Conservation (phyloP, 345 rosid genomes). For the Eucalyptus rudis region DNA sequence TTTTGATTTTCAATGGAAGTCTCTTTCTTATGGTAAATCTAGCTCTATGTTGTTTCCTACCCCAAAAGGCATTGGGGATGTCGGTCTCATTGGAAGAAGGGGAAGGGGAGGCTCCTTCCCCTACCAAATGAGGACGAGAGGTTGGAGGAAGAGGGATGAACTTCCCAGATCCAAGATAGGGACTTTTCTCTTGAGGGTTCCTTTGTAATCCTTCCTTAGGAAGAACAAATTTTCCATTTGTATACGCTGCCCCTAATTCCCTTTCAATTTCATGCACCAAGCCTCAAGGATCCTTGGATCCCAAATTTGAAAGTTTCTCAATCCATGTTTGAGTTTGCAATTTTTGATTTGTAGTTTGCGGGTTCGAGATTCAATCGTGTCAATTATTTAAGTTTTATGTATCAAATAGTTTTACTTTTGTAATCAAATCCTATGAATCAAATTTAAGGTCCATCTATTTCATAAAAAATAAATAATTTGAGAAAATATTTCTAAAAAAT, state of each 20-base stretch:
- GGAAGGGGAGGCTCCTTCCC: neutral
- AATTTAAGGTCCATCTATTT: fast-evolving
- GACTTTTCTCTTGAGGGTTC: neutral
- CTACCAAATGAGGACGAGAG: neutral
- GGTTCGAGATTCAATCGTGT: fast-evolving
- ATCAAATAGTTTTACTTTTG: neutral
- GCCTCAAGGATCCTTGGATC: neutral
- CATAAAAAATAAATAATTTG: fast-evolving
- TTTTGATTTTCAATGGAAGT: neutral
- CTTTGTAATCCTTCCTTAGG: fast-evolving
- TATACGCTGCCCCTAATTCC: neutral
- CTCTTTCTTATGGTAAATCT: neutral
- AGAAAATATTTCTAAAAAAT: fast-evolving
- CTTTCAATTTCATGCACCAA: neutral
- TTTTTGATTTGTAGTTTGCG: fast-evolving
- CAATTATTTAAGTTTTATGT: neutral
- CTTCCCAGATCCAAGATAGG: neutral
- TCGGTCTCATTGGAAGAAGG: too few species aligned
- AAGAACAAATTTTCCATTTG: neutral
- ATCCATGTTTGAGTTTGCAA: neutral
- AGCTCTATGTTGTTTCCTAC: neutral
- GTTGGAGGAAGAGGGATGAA: neutral
- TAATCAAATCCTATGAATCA: neutral
- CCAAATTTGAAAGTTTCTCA: neutral
- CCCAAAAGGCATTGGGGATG: too few species aligned